Conservation (phyloP, 257 asterid genomes). For the Forsythia suspensa region DNA sequence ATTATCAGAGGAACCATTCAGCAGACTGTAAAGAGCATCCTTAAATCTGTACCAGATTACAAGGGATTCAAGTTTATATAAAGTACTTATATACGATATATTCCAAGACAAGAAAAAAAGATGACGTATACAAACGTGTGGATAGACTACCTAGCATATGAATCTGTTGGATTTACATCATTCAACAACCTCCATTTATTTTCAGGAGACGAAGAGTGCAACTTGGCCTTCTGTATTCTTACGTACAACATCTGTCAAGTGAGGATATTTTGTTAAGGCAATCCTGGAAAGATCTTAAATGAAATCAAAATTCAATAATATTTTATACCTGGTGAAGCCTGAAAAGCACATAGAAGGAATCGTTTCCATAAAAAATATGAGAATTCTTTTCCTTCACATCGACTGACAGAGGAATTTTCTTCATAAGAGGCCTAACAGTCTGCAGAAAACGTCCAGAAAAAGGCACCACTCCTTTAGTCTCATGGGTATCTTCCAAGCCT, state of each 20-base stretch:
- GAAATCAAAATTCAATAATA: conserved; percentile 1
- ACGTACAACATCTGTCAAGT: conserved; percentile 72
- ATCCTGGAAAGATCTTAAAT: conserved; percentile 10
- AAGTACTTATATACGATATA: conserved; percentile 20
- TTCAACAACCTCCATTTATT: conserved; percentile 66
- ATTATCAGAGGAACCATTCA: conserved; percentile 82
- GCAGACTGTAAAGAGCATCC: conserved; percentile 71
- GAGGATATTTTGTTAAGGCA: conserved; percentile 21
- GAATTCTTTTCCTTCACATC: conserved; percentile 46
- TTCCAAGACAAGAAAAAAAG: neutral
- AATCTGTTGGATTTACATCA: conserved; percentile 47
- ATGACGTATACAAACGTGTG: conserved; percentile 7
- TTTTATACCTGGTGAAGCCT: conserved; percentile 82
- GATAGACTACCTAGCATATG: conserved; percentile 70
- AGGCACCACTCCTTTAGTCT: conserved; percentile 50
- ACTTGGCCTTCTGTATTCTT: conserved; percentile 77
- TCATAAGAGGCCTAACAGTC: conserved; percentile 61
- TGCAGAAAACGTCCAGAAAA: conserved; percentile 48
- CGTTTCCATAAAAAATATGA: conserved; percentile 73
- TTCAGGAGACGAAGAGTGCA: conserved; percentile 70
- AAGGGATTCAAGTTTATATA: conserved; percentile 26
- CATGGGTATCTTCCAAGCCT: conserved; percentile 49
- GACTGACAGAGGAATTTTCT: conserved; percentile 38
- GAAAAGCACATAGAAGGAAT: conserved; percentile 79
- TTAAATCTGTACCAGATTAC: conserved; percentile 59